phyloP scores from a whole-genome alignment of 441 rosid genomes.

The Euphorbia schlechtendalii region DNA sequence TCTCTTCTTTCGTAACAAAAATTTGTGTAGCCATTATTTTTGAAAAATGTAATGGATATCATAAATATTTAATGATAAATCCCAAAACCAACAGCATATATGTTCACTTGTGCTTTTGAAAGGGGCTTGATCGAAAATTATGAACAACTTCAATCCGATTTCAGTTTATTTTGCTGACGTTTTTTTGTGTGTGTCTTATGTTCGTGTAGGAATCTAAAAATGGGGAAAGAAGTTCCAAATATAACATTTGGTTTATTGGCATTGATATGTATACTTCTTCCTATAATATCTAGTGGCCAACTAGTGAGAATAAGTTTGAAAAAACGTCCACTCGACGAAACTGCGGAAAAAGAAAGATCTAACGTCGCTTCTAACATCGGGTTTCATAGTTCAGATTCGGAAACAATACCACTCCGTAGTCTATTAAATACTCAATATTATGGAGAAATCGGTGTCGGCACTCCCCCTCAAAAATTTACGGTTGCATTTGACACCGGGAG shows the following conservation, averaged over 20 bases:
- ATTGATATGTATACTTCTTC: conserved; percentile 37
- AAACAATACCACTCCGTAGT: conserved; percentile 53
- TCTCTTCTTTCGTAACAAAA: too few species aligned
- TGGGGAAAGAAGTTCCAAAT: conserved; percentile 27
- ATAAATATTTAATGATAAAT: too few species aligned
- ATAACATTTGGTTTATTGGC: conserved; percentile 35
- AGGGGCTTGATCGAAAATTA: too few species aligned
- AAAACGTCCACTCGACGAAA: conserved; percentile 53
- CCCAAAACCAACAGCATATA: too few species aligned
- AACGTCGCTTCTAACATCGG: neutral
- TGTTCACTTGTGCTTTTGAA: too few species aligned
- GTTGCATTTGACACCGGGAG: conserved; percentile 83
- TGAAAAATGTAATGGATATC: too few species aligned
- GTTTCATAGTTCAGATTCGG: conserved; percentile 24
- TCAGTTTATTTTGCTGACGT: too few species aligned
- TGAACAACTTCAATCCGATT: too few species aligned
- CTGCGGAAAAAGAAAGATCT: conserved; percentile 22
- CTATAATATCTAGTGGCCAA: conserved; percentile 32
- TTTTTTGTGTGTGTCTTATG: too few species aligned
- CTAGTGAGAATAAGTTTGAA: conserved; percentile 49
- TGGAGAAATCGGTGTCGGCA: conserved; percentile 67
- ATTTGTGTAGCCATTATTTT: too few species aligned
- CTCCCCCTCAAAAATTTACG: conserved; percentile 67
- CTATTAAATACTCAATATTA: conserved; percentile 64
- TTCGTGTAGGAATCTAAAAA: conserved; percentile 29